Evolutionary conservation across 768 basidiomycete genomes (phyloP), one percentile per base, ranked within the genome.

Genomic region (Kwoniella mangroviensis): DNA sequence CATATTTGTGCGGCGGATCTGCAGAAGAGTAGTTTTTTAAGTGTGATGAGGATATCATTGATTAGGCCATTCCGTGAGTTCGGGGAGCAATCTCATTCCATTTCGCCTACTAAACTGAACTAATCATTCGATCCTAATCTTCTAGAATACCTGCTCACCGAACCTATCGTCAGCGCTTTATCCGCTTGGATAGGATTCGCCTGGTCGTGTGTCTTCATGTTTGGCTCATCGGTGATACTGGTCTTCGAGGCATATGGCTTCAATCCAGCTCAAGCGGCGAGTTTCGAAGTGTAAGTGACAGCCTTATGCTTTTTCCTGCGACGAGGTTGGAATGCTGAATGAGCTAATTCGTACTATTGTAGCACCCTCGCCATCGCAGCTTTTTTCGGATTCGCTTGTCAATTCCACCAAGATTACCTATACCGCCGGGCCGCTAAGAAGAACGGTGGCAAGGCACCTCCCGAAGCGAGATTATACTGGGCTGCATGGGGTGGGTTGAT

Each of bases 131-230:
- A 34, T 34, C 4, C 34, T 34, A 4, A 34, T 7, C 34, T 22
- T 54, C 24, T 65, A 79, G 78, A 69, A 51, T 77, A 66, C 58
- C 78, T 82, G 4, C 45, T 72, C 51, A 81, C 80, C 4, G 81
- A 82, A 61, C 81, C 81, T 1, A 82, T 82, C 56, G 81, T 82
- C 1, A 63, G 74, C 7, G 80, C 79, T 10, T 52, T 82, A 34
- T 75, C 76, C 1, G 24, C 73, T 12, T 82, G 81, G 81, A 79
- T 82, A 19, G 81, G 77, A 1, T 80, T 82, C 61, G 74, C 75
- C 41, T 82, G 81, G 81, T 73, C 80, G 0, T 71, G 67, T 58
- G 67, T 82, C 57, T 82, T 81, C 73, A 64, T 82, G 10, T 74
- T 75, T 34, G 75, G 74, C 5, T 75, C 73, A 19, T 73, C 75